A percentile compares a stretch with the other conserved stretches of the same genome.
Conservation (phyloP, 177 flowering plant genomes). For the Vitis hybrid region DNA sequence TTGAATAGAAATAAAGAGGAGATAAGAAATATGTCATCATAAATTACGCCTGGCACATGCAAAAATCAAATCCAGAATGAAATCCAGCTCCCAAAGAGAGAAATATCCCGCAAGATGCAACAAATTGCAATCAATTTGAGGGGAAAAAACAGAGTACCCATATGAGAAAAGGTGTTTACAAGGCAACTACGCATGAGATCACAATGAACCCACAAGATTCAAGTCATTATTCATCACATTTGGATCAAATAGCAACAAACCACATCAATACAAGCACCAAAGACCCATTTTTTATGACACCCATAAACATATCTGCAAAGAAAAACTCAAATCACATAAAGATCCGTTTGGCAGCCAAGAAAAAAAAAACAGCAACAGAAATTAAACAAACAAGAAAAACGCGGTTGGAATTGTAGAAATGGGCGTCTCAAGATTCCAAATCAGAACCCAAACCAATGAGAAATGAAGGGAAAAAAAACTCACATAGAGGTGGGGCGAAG, state of each 20-base stretch:
- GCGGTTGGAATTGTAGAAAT: too few relatives aligned
- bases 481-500: slow-evolving; percentile 15
- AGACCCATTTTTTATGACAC: neutral
- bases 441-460: too few relatives aligned
- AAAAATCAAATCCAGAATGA: neutral
- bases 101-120: neutral
- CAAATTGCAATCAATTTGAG: too few relatives aligned
- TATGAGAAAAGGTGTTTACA: neutral
- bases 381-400: too few relatives aligned
- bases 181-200: neutral
- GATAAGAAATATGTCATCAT: neutral
- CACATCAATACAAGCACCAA: neutral
- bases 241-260: neutral
- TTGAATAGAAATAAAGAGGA: neutral
- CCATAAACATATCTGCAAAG: neutral
- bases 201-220: neutral
- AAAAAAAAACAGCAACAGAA: too few relatives aligned
- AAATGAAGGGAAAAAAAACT: slow-evolving; percentile 5
- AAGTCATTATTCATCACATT: neutral
- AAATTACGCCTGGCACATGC: neutral
- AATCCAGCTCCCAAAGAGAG: neutral
- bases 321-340: neutral
- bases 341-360: too few relatives aligned
- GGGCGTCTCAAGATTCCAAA: too few relatives aligned
- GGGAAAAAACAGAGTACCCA: neutral